Evolutionary conservation across 129 eudicot species (phyloP).

Genomic region (Lactuca saligna): DNA sequence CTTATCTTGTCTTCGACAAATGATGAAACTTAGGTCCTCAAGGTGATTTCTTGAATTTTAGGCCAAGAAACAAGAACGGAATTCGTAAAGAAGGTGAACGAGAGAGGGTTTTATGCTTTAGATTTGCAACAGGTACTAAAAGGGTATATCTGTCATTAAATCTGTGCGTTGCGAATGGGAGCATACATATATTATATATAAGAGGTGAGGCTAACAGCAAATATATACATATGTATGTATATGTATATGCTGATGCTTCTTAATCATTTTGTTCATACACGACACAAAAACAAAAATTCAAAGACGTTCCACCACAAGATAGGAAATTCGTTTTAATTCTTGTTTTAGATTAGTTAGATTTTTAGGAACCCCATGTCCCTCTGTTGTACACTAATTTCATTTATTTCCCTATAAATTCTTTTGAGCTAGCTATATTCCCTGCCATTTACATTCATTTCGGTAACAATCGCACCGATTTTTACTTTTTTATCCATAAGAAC

Average conservation of each 20-base stretch:
- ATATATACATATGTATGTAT: too few species aligned
- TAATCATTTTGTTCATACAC: conserved; percentile 7
- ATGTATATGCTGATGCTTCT: conserved; percentile 3
- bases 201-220: conserved; percentile 33
- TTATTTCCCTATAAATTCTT: conserved; percentile 27
- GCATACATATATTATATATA: too few species aligned
- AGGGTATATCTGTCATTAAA: background rate
- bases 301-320: conserved; percentile 8
- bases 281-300: conserved; percentile 9
- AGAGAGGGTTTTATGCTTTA: conserved; percentile 29
- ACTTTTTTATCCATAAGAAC: too few species aligned
- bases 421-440: conserved; percentile 27
- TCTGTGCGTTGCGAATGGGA: background rate
- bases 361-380: conserved; percentile 30
- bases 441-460: background rate
- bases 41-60: conserved; percentile 22
- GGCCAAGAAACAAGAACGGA: conserved; percentile 30
- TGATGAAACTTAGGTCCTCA: background rate
- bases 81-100: conserved; percentile 24
- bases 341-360: conserved; percentile 37
- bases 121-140: background rate
- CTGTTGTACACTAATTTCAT: conserved; percentile 31
- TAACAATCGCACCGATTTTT: background rate
- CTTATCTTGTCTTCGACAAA: conserved; percentile 22
- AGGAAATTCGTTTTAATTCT: conserved; percentile 18